Evolutionary conservation across 495 filamentous ascomycete species (phyloP), one percentile per base, ranked within the genome.

Genomic region (Penicillium waksmanii): DNA sequence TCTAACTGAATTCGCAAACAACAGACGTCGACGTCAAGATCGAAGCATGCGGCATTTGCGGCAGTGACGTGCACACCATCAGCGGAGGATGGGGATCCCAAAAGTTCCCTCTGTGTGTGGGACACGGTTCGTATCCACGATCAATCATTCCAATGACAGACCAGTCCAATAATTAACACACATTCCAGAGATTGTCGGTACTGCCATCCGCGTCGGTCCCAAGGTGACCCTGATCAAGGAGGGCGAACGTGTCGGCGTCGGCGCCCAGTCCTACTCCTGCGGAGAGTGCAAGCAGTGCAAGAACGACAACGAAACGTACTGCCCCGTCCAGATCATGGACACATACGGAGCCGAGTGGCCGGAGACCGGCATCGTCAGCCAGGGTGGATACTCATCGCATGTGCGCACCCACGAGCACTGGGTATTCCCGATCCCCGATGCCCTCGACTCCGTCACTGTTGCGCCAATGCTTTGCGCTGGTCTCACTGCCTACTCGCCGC

Each of bases 391-490:
- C 72, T 78, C 84, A 1, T 85, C 83, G 49, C 87, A 93, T 63
- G 82, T 91, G 48, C 84, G 91, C 33, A 87, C 87, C 0, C 90
- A 92, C 69, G 85, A 92, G 70, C 88, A 89, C 77, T 92, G 71
- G 69, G 71, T 73, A 4, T 94, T 93, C 77, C 87, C 86, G 23
- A 94, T 97, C 58, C 93, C 93, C 17, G 87, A 90, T 17, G 81
- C 78, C 5, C 83, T 96, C 44, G 73, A 85, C 19, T 86, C 78
- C 63, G 80, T 80, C 43, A 67, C 85, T 33, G 91, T 88, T 1
- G 93, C 92, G 13, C 93, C 91, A 2, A 96, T 96, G 91, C 81
- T 96, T 66, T 96, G 93, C 70, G 93, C 91, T 35, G 92, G 93
- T 46, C 73, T 96, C 33, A 96, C 93, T 1, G 86, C 85, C 31